Percentiles rank a stretch among this genome's conserved stretches.
Evolutionary conservation across 306 rosid genomes (phyloP).

Genomic region (Herpetospermum pedunculosum): DNA sequence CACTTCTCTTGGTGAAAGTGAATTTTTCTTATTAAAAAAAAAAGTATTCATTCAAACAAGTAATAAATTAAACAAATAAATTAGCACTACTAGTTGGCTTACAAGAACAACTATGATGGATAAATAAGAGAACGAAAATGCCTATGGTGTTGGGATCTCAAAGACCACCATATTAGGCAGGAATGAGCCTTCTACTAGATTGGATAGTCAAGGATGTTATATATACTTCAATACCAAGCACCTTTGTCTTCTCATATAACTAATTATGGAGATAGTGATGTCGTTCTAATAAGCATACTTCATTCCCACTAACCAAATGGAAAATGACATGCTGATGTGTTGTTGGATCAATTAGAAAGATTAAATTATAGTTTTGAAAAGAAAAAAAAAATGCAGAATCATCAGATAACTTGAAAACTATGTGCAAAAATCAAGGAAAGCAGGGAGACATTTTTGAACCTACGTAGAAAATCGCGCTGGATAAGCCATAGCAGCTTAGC

Average conservation of each 20-base stretch:
- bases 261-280: neutral
- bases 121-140: neutral
- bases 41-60: neutral
- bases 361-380: neutral
- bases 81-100: neutral
- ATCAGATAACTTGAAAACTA: neutral
- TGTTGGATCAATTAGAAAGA: too few relatives aligned
- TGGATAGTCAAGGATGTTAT: neutral
- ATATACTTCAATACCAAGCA: neutral
- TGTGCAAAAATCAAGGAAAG: neutral
- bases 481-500: slow-evolving; percentile 97
- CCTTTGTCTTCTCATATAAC: neutral
- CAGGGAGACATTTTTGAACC: slow-evolving; percentile 20
- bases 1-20: neutral
- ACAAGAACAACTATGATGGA: neutral
- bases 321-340: neutral
- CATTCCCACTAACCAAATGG: neutral
- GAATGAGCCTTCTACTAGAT: neutral
- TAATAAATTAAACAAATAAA: neutral
- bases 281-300: neutral
- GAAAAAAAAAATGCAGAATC: neutral
- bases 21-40: neutral
- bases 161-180: neutral
- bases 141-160: neutral
- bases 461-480: slow-evolving; percentile 97